Evolutionary conservation across 73 alveolate genomes (phyloP).

Genomic region (Paramecium caudatum): DNA sequence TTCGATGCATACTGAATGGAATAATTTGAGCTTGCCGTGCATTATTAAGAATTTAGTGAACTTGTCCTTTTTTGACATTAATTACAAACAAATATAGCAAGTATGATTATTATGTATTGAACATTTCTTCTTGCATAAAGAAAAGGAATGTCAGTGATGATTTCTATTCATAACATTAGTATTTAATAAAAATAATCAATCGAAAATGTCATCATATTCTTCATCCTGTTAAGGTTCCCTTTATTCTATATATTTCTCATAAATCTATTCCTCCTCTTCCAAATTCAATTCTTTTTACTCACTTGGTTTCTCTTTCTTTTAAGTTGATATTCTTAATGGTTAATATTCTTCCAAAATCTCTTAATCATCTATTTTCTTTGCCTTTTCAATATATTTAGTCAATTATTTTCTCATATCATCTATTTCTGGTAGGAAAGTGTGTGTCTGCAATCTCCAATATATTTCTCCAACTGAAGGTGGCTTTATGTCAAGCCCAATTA

Average conservation of each 20-base stretch:
- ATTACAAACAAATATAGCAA: too few relatives aligned
- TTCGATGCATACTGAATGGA: too few relatives aligned
- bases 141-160: too few relatives aligned
- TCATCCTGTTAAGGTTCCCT: too few relatives aligned
- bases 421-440: background rate
- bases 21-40: too few relatives aligned
- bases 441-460: slow-evolving; percentile 53
- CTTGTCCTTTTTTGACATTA: too few relatives aligned
- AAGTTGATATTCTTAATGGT: slow-evolving; percentile 5
- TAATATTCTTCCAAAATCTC: slow-evolving; percentile 29
- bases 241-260: background rate
- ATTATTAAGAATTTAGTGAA: too few relatives aligned
- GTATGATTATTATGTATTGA: too few relatives aligned
- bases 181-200: too few relatives aligned
- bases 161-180: too few relatives aligned
- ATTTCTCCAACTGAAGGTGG: slow-evolving; percentile 54
- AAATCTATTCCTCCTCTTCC: background rate
- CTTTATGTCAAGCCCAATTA: slow-evolving; percentile 30
- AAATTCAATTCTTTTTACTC: background rate
- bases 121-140: too few relatives aligned
- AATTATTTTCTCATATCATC: background rate
- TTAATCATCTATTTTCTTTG: slow-evolving; percentile 32
- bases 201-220: too few relatives aligned
- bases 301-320: background rate
- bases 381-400: slow-evolving; percentile 16